Evolutionary conservation across 352 stramenopile species (phyloP), one percentile per base, ranked within the genome.

Genomic region (Phytopythium ostracodes): DNA sequence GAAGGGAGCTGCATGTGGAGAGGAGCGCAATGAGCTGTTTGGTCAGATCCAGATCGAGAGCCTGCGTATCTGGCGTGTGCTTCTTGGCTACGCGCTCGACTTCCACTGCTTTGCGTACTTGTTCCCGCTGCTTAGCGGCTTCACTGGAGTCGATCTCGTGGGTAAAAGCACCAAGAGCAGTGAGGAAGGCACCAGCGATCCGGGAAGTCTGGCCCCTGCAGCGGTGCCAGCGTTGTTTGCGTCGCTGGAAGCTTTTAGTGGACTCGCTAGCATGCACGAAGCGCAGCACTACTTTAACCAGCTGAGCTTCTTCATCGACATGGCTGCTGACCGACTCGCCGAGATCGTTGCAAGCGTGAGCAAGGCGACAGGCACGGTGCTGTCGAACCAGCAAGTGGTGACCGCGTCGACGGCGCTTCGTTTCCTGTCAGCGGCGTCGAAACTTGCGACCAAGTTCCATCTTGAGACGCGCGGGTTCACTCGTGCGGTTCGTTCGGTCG

Each of bases 51-150:
- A 88, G 67, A 49, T 79, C 15, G 77, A 88, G 56, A 85, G 76
- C 24, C 62, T 89, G 18, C 77, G 78, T 0, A 73, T 89, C 27
- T 91, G 81, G 81, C 76, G 79, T 22, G 66, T 87, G 55, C 75
- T 87, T 0, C 69, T 91, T 1, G 64, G 68, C n/a, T 91, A 89
- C 60, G 72, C 72, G 10, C 63, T 91, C 12, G 81, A 91, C 50
- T 84, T 87, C 35, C 77, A 88, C 62, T 87, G 81, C 24, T 85
- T 91, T 29, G 71, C 72, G 29, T 91, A 91, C 57, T 36, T 89
- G 20, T 91, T 83, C 51, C 71, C 81, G 0, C 55, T 85, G 35
- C 58, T 91, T 11, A 87, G 73, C 22, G 59, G 72, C 17, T 85
- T 84, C 46, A 51, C 57, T 22, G 54, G 50, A 12, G 33, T 47